Percentiles rank a stretch among this genome's conserved stretches.
phyloP scores from a whole-genome alignment of 1,139 yeast genomes.

The Debaryomyces sp. region DNA sequence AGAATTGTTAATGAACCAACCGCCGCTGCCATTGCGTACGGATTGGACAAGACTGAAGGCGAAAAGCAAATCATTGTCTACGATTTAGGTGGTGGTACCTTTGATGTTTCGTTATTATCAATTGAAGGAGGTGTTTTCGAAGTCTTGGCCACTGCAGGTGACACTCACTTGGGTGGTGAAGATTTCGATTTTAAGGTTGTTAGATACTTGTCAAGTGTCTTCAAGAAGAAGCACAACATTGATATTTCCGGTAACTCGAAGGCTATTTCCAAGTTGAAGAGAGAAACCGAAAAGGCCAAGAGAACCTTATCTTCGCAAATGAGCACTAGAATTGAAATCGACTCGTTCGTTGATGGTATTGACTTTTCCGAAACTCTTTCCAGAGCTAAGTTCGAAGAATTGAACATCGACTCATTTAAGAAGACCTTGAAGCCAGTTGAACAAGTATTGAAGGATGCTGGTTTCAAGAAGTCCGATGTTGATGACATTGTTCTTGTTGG shows the following conservation, averaged over 20 bases:
- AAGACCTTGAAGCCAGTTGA: conserved; percentile 92
- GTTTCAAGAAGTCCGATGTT: conserved; percentile 77
- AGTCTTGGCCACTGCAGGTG: conserved; percentile 57
- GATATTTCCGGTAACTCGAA: conserved; percentile 75
- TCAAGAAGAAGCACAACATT: conserved; percentile 84
- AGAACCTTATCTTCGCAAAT: conserved; percentile 90
- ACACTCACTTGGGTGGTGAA: conserved; percentile 76
- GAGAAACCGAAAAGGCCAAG: conserved; percentile 97
- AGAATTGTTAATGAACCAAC: conserved; percentile 98
- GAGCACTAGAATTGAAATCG: conserved; percentile 90
- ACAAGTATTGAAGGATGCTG: conserved; percentile 88
- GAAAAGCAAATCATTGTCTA: conserved; percentile 54
- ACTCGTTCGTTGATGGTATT: conserved; percentile 92
- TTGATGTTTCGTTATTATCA: conserved; percentile 53
- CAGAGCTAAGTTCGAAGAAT: conserved; percentile 94
- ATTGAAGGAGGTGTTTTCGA: conserved; percentile 58
- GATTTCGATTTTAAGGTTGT: conserved; percentile 92
- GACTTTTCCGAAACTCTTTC: conserved; percentile 92
- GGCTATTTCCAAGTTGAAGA: conserved; percentile 87
- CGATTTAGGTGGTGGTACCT: conserved; percentile 60
- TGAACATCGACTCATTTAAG: conserved; percentile 83
- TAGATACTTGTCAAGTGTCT: conserved; percentile 79
- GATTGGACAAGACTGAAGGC: conserved; percentile 75
- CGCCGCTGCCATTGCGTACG: conserved; percentile 98
- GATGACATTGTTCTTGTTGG: conserved; percentile 95